phyloP scores from a whole-genome alignment of 2,329 filamentous ascomycete species.

The Trichoderma sp. region DNA sequence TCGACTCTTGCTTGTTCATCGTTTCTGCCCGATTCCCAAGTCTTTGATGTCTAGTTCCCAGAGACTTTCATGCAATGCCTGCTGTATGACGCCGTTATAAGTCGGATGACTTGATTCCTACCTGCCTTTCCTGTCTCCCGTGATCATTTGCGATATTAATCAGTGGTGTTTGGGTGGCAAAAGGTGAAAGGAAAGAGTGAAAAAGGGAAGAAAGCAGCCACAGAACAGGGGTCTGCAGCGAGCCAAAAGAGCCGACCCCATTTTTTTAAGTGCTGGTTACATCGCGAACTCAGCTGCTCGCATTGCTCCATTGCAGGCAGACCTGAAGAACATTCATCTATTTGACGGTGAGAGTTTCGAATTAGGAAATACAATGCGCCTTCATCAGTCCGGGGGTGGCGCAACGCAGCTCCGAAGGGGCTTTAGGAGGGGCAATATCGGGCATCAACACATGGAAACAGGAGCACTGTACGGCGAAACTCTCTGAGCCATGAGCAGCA shows the following conservation, averaged over 20 bases:
- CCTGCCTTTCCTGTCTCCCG: constrained; percentile 1
- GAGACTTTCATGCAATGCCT: not conserved
- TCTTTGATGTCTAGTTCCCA: not conserved
- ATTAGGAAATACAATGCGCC: not conserved
- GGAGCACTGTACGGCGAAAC: not conserved
- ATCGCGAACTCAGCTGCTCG: constrained; percentile 7
- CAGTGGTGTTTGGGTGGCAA: constrained; percentile 9
- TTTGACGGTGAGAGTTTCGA: not conserved
- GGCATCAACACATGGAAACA: constrained; percentile 1
- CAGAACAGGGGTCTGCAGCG: not conserved
- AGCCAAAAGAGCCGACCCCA: not conserved
- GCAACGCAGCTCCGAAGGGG: not conserved
- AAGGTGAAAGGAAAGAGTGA: not conserved
- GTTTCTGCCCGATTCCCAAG: not conserved
- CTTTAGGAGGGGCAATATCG: not conserved
- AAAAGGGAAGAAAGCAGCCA: not conserved
- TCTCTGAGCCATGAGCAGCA: not conserved
- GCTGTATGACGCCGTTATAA: constrained; percentile 13
- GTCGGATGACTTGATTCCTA: constrained; percentile 10
- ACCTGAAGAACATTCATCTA: not conserved
- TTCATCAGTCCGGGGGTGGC: not conserved
- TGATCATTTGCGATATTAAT: constrained; percentile 14
- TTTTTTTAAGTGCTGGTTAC: not conserved
- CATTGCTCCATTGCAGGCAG: not conserved
- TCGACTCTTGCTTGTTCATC: not conserved